Percentiles rank a stretch among this genome's conserved stretches.
Conservation (phyloP, 441 rosid species). For the Bruguiera hainesii region DNA sequence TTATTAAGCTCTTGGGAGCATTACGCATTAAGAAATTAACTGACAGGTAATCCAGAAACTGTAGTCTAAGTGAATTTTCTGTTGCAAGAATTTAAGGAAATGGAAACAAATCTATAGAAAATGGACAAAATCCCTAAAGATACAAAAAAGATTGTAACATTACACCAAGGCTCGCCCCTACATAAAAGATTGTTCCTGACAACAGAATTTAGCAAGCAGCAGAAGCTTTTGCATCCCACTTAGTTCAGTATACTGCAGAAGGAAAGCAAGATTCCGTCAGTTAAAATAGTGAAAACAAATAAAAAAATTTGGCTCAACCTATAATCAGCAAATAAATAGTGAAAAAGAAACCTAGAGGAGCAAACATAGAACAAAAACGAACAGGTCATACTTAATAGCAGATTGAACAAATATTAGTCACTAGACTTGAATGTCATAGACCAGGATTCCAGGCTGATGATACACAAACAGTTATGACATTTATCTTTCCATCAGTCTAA, state of each 20-base stretch:
- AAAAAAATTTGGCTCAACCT: too few relatives aligned
- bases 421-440: too few relatives aligned
- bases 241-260: neutral
- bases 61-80: neutral
- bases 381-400: too few relatives aligned
- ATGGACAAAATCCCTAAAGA: neutral
- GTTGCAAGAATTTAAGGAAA: neutral
- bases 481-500: too few relatives aligned
- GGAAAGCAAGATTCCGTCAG: neutral
- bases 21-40: too few relatives aligned
- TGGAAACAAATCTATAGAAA: neutral
- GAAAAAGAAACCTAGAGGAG: too few relatives aligned
- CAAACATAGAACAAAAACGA: too few relatives aligned
- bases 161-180: neutral
- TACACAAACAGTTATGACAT: too few relatives aligned
- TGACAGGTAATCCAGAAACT: neutral
- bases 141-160: neutral
- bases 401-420: too few relatives aligned
- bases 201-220: neutral
- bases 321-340: too few relatives aligned
- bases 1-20: too few relatives aligned
- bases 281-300: neutral
- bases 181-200: neutral
- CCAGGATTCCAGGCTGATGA: too few relatives aligned
- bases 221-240: neutral